Conservation (phyloP, 2,329 filamentous ascomycete genomes). For the Beauveria caledonica region DNA sequence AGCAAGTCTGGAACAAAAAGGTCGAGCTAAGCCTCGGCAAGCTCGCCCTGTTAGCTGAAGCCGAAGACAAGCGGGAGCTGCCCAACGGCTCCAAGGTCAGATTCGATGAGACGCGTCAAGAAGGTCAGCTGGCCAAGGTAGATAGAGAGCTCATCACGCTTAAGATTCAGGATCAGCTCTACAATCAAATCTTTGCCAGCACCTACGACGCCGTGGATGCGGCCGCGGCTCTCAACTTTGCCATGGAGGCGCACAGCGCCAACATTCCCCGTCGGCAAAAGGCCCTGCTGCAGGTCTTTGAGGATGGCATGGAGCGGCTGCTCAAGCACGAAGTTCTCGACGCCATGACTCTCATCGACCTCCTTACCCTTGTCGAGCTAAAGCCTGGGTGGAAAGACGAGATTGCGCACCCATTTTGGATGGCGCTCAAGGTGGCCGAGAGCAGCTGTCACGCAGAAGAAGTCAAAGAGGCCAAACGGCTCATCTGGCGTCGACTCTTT, state of each 20-base stretch:
- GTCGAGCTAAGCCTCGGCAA: slow-evolving; percentile 87
- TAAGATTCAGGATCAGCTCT: slow-evolving; percentile 71
- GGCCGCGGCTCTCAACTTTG: slow-evolving; percentile 67
- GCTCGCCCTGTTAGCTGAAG: slow-evolving; percentile 63
- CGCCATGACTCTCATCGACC: slow-evolving; percentile 56
- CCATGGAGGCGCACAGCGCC: slow-evolving; percentile 57
- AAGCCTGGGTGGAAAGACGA: slow-evolving; percentile 40
- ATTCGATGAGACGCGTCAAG: slow-evolving; percentile 27
- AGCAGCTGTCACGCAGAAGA: slow-evolving; percentile 47
- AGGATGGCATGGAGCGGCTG: slow-evolving; percentile 60
- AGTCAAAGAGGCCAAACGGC: slow-evolving; percentile 47
- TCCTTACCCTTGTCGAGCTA: slow-evolving; percentile 65
- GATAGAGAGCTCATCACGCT: slow-evolving; percentile 61
- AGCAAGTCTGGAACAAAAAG: slow-evolving; percentile 85
- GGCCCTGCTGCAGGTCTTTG: slow-evolving; percentile 63
- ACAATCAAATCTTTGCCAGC: slow-evolving; percentile 59
- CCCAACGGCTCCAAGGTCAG: slow-evolving; percentile 31
- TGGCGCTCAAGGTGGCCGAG: slow-evolving; percentile 57
- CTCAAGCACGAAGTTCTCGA: slow-evolving; percentile 66
- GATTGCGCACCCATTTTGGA: slow-evolving; percentile 62
- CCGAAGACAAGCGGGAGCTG: slow-evolving; percentile 24
- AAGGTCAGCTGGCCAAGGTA: slow-evolving; percentile 42
- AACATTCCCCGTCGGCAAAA: slow-evolving; percentile 50
- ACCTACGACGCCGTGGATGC: slow-evolving; percentile 70
- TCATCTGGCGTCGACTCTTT: slow-evolving; percentile 83